Conservation (phyloP, 495 filamentous ascomycete species). For the Zalerion maritima region DNA sequence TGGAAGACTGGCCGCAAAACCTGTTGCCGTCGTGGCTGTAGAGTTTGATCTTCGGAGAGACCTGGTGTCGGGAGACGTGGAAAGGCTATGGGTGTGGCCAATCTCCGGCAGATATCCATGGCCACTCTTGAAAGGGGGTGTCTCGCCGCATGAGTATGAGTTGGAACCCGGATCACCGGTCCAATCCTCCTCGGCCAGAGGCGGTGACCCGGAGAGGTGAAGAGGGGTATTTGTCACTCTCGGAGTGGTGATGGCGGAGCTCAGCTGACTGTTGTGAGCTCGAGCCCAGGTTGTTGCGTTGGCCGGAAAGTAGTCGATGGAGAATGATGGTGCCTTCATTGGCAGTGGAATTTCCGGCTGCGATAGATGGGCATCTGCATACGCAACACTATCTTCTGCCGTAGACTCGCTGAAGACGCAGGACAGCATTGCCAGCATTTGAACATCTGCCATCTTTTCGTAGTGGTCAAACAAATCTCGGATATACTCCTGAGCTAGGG, state of each 20-base stretch:
- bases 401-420: slow-evolving; percentile 66
- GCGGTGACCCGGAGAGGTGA: slow-evolving; percentile 43
- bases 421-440: slow-evolving; percentile 92
- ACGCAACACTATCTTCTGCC: slow-evolving; percentile 31
- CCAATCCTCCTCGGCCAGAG: slow-evolving; percentile 40
- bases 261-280: slow-evolving; percentile 29
- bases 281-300: slow-evolving; percentile 43
- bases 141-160: slow-evolving; percentile 47
- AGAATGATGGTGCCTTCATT: slow-evolving; percentile 51
- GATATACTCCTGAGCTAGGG: slow-evolving; percentile 66
- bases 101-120: slow-evolving; percentile 19
- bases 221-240: slow-evolving; percentile 42
- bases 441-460: slow-evolving; percentile 63
- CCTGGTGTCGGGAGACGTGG: slow-evolving; percentile 55
- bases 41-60: slow-evolving; percentile 37
- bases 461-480: slow-evolving; percentile 58
- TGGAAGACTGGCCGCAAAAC: slow-evolving; percentile 58
- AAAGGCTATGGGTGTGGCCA: slow-evolving; percentile 42
- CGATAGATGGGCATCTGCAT: slow-evolving; percentile 28
- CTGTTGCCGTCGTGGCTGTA: slow-evolving; percentile 44
- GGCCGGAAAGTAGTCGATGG: slow-evolving; percentile 53
- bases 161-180: slow-evolving; percentile 32
- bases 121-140: slow-evolving; percentile 39
- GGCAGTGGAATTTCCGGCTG: slow-evolving; percentile 42
- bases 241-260: slow-evolving; percentile 40